Percentiles rank a stretch among this genome's conserved stretches.
Conservation (phyloP, 805 yeast species). For the Hagleromyces aurorensis region DNA sequence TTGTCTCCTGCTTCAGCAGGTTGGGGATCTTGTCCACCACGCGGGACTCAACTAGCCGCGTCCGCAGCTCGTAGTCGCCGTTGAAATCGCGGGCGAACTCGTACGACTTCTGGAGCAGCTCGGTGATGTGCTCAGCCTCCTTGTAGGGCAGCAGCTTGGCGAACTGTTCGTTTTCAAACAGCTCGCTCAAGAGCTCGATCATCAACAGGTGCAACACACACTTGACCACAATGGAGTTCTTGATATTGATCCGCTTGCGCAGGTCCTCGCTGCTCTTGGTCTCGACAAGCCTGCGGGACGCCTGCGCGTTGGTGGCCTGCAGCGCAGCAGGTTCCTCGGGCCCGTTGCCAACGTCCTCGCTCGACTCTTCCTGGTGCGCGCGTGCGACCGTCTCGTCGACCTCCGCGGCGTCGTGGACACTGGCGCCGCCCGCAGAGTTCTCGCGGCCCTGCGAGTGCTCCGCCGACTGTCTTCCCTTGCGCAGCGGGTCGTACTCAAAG, state of each 20-base stretch:
- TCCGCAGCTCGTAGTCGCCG: constrained; percentile 78
- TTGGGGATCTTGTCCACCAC: constrained; percentile 90
- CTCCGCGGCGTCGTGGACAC: constrained; percentile 2
- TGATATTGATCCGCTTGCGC: constrained; percentile 42
- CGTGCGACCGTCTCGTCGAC: constrained; percentile 28
- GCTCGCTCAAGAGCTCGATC: constrained; percentile 78
- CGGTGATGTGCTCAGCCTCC: constrained; percentile 52
- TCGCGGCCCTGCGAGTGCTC: constrained; percentile 3
- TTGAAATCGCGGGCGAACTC: constrained; percentile 81
- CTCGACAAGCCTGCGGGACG: constrained; percentile 12
- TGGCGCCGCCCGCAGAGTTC: constrained; percentile 1
- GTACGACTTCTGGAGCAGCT: constrained; percentile 59
- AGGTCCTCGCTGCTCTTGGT: constrained; percentile 32
- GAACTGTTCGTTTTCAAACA: constrained; percentile 63
- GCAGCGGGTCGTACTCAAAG: constrained; percentile 45
- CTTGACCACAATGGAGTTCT: constrained; percentile 77
- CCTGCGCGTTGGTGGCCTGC: constrained; percentile 1
- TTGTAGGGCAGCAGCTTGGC: constrained; percentile 61
- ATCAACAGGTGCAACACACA: constrained; percentile 84
- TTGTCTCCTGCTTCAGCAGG: constrained; percentile 81
- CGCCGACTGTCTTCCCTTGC: constrained; percentile 23
- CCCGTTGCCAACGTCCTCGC: constrained; percentile 31
- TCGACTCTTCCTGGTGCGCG: constrained; percentile 29
- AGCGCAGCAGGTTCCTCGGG: constrained; percentile 3
- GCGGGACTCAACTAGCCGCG: constrained; percentile 86